A percentile compares a stretch with the other conserved stretches of the same genome.
phyloP scores from a whole-genome alignment of 1,284 basidiomycete genomes.

The Leccinum insigne region DNA sequence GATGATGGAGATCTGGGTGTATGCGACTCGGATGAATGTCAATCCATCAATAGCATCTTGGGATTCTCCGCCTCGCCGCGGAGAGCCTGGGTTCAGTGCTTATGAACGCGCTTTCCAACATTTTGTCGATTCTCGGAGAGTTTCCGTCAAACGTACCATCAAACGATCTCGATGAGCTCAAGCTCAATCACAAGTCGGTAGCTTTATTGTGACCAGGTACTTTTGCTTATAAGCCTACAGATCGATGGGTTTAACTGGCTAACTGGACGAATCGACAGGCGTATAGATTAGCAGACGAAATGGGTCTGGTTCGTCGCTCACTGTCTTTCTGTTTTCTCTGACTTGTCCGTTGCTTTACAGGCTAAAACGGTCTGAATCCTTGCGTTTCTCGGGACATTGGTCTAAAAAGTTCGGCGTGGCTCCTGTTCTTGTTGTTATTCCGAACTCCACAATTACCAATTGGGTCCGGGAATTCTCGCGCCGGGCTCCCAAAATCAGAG shows the following conservation, averaged over 20 bases:
- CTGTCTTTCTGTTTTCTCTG: slow-evolving; percentile 1
- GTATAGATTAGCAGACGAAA: slow-evolving; percentile 97
- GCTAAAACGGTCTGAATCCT: slow-evolving; percentile 79
- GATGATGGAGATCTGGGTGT: too few species aligned
- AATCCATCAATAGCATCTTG: slow-evolving; percentile 65
- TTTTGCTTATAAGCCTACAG: slow-evolving; percentile 39
- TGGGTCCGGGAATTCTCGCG: slow-evolving; percentile 88
- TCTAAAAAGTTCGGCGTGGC: slow-evolving; percentile 56
- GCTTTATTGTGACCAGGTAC: neutral
- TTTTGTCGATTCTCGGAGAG: slow-evolving; percentile 63
- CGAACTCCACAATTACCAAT: slow-evolving; percentile 92
- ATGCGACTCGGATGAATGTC: neutral
- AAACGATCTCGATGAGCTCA: slow-evolving; percentile 37
- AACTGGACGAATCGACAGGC: slow-evolving; percentile 90
- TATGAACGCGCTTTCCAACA: slow-evolving; percentile 65
- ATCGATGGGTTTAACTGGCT: slow-evolving; percentile 95
- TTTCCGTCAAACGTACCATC: slow-evolving; percentile 54
- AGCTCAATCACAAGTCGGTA: slow-evolving; percentile 77
- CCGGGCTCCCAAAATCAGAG: slow-evolving; percentile 85
- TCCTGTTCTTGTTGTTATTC: slow-evolving; percentile 90
- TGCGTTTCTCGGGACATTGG: slow-evolving; percentile 82
- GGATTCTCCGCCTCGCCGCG: slow-evolving; percentile 80
- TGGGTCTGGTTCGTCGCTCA: slow-evolving; percentile 73
- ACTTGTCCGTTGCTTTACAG: slow-evolving; percentile 37
- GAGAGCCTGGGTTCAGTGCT: slow-evolving; percentile 57